Percentiles rank a stretch among this genome's conserved stretches.
Conservation (phyloP, 768 basidiomycete species). For the Leccinum subgranulosum region DNA sequence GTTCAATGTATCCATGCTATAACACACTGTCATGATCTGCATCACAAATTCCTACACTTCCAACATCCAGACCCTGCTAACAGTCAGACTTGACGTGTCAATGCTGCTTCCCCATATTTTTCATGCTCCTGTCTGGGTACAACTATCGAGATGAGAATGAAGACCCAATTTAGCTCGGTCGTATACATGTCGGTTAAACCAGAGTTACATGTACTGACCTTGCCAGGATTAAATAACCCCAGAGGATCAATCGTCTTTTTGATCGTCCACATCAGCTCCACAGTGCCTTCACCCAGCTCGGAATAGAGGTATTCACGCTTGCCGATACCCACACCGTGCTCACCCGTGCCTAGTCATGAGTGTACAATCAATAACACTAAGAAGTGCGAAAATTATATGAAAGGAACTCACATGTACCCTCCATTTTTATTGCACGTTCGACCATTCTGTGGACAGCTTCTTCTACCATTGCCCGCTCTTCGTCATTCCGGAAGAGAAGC, state of each 20-base stretch:
- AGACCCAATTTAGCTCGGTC: neutral
- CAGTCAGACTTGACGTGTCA: neutral
- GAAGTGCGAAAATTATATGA: too few relatives aligned
- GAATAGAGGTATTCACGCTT: constrained; percentile 78
- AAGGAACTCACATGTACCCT: constrained; percentile 61
- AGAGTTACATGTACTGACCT: constrained; percentile 44
- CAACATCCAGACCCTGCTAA: neutral
- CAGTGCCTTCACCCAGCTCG: constrained; percentile 81
- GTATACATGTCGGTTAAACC: neutral
- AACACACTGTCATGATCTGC: neutral
- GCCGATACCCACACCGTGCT: constrained; percentile 86
- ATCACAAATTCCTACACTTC: neutral
- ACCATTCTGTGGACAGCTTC: constrained; percentile 61
- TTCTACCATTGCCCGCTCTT: constrained; percentile 43
- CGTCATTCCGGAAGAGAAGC: constrained; percentile 57
- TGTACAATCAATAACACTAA: neutral
- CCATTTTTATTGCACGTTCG: constrained; percentile 61
- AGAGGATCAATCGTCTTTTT: constrained; percentile 74
- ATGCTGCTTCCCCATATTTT: constrained; percentile 1
- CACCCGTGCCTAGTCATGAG: constrained; percentile 56
- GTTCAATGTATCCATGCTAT: neutral
- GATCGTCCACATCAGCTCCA: constrained; percentile 79
- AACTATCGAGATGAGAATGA: neutral
- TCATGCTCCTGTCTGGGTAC: constrained; percentile 27
- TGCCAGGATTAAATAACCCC: constrained; percentile 80